Percentiles rank a stretch among this genome's conserved stretches.
phyloP scores from a whole-genome alignment of 2,329 filamentous ascomycete species.

The Incumbomyces delicatus region DNA sequence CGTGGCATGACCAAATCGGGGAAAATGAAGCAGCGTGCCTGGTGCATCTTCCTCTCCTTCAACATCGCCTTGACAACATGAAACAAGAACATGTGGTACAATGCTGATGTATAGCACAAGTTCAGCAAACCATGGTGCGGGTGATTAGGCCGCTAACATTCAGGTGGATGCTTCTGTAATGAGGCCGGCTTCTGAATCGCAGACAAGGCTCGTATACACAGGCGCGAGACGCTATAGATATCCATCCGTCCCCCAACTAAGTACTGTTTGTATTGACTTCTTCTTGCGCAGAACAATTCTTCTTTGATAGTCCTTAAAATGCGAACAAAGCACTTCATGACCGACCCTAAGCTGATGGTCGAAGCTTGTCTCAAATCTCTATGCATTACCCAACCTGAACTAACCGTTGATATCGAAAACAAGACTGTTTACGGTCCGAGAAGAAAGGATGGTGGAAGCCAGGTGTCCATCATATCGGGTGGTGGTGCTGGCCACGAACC shows the following conservation, averaged over 20 bases:
- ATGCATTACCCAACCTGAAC: slow-evolving; percentile 70
- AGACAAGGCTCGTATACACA: too few species aligned
- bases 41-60: too few species aligned
- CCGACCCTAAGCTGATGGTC: slow-evolving; percentile 70
- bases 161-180: too few species aligned
- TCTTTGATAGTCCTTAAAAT: slow-evolving; percentile 1
- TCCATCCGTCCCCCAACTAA: slow-evolving; percentile 19
- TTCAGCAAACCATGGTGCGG: too few species aligned
- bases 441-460: slow-evolving; percentile 45
- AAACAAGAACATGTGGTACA: too few species aligned
- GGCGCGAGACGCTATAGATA: too few species aligned
- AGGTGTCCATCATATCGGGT: not conserved
- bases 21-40: too few species aligned
- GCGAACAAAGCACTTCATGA: slow-evolving; percentile 69
- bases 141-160: too few species aligned
- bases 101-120: too few species aligned
- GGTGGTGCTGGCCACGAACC: slow-evolving; percentile 73
- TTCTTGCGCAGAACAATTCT: slow-evolving; percentile 7
- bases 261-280: not conserved
- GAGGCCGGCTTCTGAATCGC: too few species aligned
- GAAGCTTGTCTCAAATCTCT: slow-evolving; percentile 63
- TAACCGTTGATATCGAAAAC: slow-evolving; percentile 65
- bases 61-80: too few species aligned
- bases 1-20: too few species aligned
- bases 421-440: slow-evolving; percentile 66